Evolutionary conservation across 2,329 filamentous ascomycete species (phyloP), one percentile per base, ranked within the genome.

Genomic region (Phyllosticta citriasiana): DNA sequence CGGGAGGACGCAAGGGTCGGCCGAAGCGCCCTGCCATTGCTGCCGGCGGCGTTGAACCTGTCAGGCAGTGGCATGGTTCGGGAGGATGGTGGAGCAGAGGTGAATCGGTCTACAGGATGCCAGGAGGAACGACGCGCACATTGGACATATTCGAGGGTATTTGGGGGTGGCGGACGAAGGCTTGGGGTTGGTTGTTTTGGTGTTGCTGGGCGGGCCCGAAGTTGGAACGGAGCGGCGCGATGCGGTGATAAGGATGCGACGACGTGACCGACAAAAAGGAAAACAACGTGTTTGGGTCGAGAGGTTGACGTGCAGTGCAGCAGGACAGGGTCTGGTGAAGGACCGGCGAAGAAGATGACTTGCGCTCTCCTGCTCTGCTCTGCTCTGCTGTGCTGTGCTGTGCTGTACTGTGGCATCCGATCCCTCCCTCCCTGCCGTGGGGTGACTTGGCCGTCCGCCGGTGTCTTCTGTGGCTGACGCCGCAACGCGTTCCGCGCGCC

Each of bases 1-100:
- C 81, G 85, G 67, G 81, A 83, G 54, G 84, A 78, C 65, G 86
- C 81, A 72, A 91, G 83, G 63, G 85, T 82, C 59, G 89, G 88
- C 77, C 86, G 86, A 69, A 88, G 80, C 51, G 86, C 83, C 70
- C 80, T 80, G 66, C 80, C 80, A 69, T 78, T 76, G 69, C 77
- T 78, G 72, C 72, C 74, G 68, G 74, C 75, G 73, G 77, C 77
- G 67, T 59, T 65, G 24, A 64, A 66, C 61, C 71, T 69, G 68
- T 74, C 73, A 67, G 68, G 66, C 55, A 56, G 51, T 68, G 70
- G 70, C 73, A 74, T 74, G 51, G 58, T 58, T 57, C 57, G 40
- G 30, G 30, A 40, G 50, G 50, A 40, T 51, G 59, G 57, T 40
- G 59, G n/a, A 61, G 52, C 40, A n/a, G 40, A 47, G 52, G 54